phyloP scores from a whole-genome alignment of 805 yeast species.

The Suhomyces faveliae region DNA sequence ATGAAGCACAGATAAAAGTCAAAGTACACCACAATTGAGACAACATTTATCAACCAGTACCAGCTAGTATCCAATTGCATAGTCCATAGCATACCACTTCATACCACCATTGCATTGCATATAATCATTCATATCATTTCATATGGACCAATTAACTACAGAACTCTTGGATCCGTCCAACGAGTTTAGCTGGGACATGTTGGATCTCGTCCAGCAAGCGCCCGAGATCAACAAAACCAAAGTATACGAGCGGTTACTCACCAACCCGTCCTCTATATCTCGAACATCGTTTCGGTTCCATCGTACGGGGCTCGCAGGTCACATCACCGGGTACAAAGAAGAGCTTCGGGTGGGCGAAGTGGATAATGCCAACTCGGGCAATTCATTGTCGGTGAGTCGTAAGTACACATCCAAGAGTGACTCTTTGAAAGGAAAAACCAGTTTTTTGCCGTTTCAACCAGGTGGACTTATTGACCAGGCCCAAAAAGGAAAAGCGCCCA shows the following conservation, averaged over 20 bases:
- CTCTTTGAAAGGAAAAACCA: slow-evolving; percentile 65
- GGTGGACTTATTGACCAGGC: slow-evolving; percentile 58
- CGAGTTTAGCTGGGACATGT: slow-evolving; percentile 64
- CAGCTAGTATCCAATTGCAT: too few species aligned
- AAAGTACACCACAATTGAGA: too few species aligned
- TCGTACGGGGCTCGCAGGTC: slow-evolving; percentile 74
- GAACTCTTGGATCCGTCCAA: slow-evolving; percentile 63
- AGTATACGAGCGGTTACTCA: slow-evolving; percentile 50
- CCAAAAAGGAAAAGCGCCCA: slow-evolving; percentile 13
- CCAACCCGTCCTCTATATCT: slow-evolving; percentile 57
- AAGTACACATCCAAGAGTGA: slow-evolving; percentile 61
- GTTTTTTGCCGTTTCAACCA: slow-evolving; percentile 85
- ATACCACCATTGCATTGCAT: too few species aligned
- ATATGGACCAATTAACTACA: slow-evolving; percentile 6
- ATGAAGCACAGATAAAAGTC: too few species aligned
- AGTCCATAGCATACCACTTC: too few species aligned
- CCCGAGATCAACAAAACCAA: slow-evolving; percentile 41
- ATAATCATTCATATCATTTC: not conserved
- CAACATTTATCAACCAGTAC: too few species aligned
- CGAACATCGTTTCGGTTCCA: slow-evolving; percentile 67
- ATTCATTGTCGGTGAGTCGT: slow-evolving; percentile 72
- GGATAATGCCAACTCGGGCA: slow-evolving; percentile 59
- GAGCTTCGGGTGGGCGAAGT: slow-evolving; percentile 41
- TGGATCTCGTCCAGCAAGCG: slow-evolving; percentile 62
- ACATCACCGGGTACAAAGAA: slow-evolving; percentile 62